phyloP scores from a whole-genome alignment of 2,329 filamentous ascomycete species.

The Fusarium albosuccineum region DNA sequence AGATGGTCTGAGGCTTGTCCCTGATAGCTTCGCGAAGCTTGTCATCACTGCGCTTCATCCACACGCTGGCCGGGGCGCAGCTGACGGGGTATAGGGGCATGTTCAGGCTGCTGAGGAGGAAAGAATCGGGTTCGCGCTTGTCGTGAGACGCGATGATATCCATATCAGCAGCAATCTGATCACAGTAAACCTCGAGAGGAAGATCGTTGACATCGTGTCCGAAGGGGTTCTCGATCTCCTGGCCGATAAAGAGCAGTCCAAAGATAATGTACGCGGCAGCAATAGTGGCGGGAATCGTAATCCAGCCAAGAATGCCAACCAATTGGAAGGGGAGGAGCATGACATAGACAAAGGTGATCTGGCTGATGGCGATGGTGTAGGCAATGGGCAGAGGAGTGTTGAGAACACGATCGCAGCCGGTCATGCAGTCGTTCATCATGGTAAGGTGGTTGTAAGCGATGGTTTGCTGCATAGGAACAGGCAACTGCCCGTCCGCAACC shows the following conservation, averaged over 20 bases:
- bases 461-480: conserved; percentile 70
- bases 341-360: conserved; percentile 90
- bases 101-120: conserved; percentile 56
- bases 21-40: conserved; percentile 55
- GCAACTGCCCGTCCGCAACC: conserved; percentile 67
- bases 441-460: conserved; percentile 71
- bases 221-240: conserved; percentile 88
- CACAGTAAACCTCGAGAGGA: conserved; percentile 81
- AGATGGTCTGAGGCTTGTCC: conserved; percentile 55
- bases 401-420: conserved; percentile 81
- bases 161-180: conserved; percentile 79
- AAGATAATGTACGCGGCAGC: conserved; percentile 85
- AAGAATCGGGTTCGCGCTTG: conserved; percentile 48
- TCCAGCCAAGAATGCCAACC: conserved; percentile 71
- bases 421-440: conserved; percentile 78
- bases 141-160: conserved; percentile 75
- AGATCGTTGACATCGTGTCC: conserved; percentile 87
- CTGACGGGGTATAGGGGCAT: conserved; percentile 70
- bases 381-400: conserved; percentile 86
- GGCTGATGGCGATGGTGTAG: conserved; percentile 86
- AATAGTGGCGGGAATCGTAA: conserved; percentile 82
- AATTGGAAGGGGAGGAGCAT: conserved; percentile 87
- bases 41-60: conserved; percentile 58
- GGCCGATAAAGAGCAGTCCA: conserved; percentile 78
- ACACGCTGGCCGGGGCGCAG: conserved; percentile 52